A percentile compares a stretch with the other conserved stretches of the same genome.
These are phyloP conservation scores for Glycyrrhiza uralensis DNA, from an alignment of 306 rosid species.

Conservation along the genomic window DNA sequence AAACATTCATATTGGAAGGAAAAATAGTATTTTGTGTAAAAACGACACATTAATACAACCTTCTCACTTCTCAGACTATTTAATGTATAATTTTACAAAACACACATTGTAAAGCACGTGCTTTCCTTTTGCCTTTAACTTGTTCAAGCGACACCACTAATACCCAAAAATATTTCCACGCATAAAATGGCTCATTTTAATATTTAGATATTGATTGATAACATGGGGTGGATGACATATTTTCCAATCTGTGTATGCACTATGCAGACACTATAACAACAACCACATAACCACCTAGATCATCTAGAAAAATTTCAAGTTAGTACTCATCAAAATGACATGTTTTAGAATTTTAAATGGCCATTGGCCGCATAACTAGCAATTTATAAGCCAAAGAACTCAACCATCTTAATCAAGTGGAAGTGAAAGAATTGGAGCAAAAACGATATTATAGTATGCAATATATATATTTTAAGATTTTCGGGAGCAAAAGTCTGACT, in stretches of 20 bases:
- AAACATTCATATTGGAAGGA: not conserved
- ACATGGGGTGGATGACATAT: not conserved
- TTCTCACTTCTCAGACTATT: not conserved
- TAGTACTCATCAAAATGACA: not conserved
- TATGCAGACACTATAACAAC: too few relatives aligned
- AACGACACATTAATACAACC: not conserved
- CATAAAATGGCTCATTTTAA: not conserved
- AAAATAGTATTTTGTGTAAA: constrained; percentile 14
- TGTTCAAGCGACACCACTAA: not conserved
- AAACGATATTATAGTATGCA: not conserved
- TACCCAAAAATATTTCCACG: not conserved
- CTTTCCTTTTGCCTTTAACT: not conserved
- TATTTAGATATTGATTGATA: not conserved
- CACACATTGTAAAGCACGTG: not conserved
- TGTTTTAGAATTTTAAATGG: too few relatives aligned
- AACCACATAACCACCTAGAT: too few relatives aligned
- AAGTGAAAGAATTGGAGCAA: not conserved
- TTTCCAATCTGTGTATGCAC: not conserved
- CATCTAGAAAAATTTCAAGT: too few relatives aligned
- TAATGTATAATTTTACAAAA: constrained; percentile 16
- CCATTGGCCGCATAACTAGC: not conserved
- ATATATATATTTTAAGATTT: too few relatives aligned
- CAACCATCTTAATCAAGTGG: not conserved
- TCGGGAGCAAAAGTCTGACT: too few relatives aligned
- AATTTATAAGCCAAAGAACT: not conserved